Percentiles rank a stretch among this genome's conserved stretches.
These are phyloP conservation scores for Imleria badia DNA, from an alignment of 768 basidiomycete genomes.

Conservation along the genomic window DNA sequence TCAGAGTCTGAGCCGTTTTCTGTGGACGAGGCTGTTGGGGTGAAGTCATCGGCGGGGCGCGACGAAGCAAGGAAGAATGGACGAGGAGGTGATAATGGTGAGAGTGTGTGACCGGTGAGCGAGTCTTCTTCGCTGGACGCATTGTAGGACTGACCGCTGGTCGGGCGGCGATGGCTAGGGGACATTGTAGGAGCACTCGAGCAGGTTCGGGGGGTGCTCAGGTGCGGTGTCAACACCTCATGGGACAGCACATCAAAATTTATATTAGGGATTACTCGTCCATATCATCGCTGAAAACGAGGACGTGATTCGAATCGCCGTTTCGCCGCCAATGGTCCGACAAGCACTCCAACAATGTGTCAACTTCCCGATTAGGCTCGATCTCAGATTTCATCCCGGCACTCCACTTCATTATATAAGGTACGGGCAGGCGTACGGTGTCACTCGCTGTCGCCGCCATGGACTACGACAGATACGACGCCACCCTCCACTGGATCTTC, in stretches of 20 bases:
- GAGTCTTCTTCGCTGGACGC: slow-evolving; percentile 32
- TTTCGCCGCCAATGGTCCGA: no score
- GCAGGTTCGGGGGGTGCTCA: slow-evolving; percentile 3
- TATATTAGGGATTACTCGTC: slow-evolving; percentile 2
- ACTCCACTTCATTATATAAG: slow-evolving; percentile 6
- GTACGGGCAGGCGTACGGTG: not conserved
- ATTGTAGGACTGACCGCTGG: slow-evolving; percentile 13
- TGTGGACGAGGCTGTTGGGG: slow-evolving; percentile 15
- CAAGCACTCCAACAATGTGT: not conserved
- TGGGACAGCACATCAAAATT: not conserved
- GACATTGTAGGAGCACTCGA: no score
- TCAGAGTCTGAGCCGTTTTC: slow-evolving; percentile 34
- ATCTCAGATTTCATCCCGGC: slow-evolving; percentile 16
- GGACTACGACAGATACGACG: slow-evolving; percentile 38
- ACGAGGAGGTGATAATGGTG: slow-evolving; percentile 34
- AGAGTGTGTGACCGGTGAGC: slow-evolving; percentile 8
- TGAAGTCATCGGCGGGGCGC: slow-evolving; percentile 21
- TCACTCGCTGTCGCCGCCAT: slow-evolving; percentile 17
- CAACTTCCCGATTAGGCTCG: not conserved
- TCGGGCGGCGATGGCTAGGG: slow-evolving; percentile 5
- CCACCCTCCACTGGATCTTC: slow-evolving; percentile 29
- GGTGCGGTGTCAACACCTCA: slow-evolving; percentile 9
- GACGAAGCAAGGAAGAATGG: slow-evolving; percentile 37
- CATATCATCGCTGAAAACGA: slow-evolving; percentile 9
- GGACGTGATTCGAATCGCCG: slow-evolving; percentile 7